Evolutionary conservation across 2,329 filamentous ascomycete genomes (phyloP).

Genomic region (Alternaria sp.): DNA sequence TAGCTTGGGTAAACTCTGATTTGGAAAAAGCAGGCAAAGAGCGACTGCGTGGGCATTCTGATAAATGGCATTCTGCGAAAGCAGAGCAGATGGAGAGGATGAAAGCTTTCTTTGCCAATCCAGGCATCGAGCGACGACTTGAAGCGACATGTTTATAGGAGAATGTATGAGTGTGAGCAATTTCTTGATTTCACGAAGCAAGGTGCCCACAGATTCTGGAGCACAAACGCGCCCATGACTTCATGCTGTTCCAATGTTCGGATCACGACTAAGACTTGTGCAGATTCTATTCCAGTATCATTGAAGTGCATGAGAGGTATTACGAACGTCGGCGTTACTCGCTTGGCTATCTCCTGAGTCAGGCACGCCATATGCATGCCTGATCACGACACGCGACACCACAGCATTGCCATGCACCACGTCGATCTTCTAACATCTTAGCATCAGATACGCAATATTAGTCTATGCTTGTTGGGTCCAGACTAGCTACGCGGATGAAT

Average conservation of each 20-base stretch:
- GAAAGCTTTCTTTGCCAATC: constrained; percentile 38
- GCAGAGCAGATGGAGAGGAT: constrained; percentile 42
- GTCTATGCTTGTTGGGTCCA: not conserved
- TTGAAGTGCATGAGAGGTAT: not conserved
- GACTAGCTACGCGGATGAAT: not conserved
- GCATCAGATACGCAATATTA: not conserved
- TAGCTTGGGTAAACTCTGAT: constrained; percentile 51
- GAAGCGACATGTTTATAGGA: constrained; percentile 21
- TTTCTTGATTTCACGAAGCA: no score
- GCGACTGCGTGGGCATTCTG: constrained; percentile 46
- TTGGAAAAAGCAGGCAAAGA: constrained; percentile 24
- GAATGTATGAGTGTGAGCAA: not conserved
- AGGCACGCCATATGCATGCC: constrained; percentile 11
- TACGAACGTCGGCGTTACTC: not conserved
- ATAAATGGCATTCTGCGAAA: constrained; percentile 48
- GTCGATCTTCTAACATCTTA: not conserved
- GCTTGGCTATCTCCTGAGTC: not conserved
- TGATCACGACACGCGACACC: constrained; percentile 8
- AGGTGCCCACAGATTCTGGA: not conserved
- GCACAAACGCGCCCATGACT: not conserved
- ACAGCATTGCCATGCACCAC: not conserved
- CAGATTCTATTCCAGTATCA: not conserved
- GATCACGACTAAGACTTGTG: no score
- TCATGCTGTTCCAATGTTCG: not conserved
- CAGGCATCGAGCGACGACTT: constrained; percentile 1